phyloP scores from a whole-genome alignment of 805 yeast species.

The Kodamaea leandrae region DNA sequence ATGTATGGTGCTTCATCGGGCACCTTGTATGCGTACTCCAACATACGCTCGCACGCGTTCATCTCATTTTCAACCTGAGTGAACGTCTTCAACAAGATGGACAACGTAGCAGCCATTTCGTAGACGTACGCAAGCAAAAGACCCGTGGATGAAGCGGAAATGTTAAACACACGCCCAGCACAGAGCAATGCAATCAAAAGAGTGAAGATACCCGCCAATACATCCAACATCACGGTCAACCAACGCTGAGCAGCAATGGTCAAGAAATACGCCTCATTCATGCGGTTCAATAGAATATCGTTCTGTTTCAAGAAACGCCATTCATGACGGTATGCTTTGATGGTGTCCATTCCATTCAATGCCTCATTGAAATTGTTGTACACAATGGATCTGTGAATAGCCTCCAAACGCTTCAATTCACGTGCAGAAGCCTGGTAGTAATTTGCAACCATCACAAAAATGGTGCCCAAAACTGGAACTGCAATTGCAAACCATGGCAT shows the following conservation, averaged over 20 bases:
- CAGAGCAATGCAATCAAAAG: constrained; percentile 57
- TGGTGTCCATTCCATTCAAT: constrained; percentile 61
- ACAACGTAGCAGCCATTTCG: constrained; percentile 53
- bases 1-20: constrained; percentile 65
- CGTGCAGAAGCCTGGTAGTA: constrained; percentile 71
- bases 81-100: constrained; percentile 58
- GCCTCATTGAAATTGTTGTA: constrained; percentile 72
- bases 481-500: constrained; percentile 75
- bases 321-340: constrained; percentile 54
- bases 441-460: constrained; percentile 45
- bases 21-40: constrained; percentile 57
- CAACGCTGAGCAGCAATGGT: constrained; percentile 70
- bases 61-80: constrained; percentile 75
- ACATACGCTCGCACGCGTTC: constrained; percentile 72
- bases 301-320: constrained; percentile 49
- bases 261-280: constrained; percentile 67
- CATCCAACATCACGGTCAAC: constrained; percentile 62
- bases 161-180: constrained; percentile 56
- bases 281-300: constrained; percentile 46
- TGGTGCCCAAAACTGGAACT: constrained; percentile 48
- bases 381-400: constrained; percentile 65
- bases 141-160: constrained; percentile 65
- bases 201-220: constrained; percentile 49
- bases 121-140: constrained; percentile 62
- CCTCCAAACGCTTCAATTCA: constrained; percentile 75